phyloP scores from a whole-genome alignment of 23 red algal genomes.

The Gracilaria domingensis region DNA sequence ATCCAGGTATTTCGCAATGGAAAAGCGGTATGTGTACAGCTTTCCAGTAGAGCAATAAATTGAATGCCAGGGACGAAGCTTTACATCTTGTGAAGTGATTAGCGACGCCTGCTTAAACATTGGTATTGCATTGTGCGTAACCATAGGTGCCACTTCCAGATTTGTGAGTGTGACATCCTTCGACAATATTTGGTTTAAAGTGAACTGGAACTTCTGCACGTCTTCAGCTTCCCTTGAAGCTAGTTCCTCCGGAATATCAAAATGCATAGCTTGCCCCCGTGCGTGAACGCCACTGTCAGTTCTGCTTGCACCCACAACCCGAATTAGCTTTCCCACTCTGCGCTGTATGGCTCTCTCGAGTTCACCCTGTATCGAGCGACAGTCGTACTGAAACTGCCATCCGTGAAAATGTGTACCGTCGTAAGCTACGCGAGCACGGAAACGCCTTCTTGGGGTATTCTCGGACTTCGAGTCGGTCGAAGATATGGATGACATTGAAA shows the following conservation, averaged over 20 bases:
- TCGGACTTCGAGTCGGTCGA: background rate
- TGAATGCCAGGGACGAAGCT: constrained; percentile 75
- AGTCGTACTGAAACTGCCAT: constrained; percentile 82
- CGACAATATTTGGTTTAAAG: constrained; percentile 90
- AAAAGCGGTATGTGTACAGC: constrained; percentile 74
- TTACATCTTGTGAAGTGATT: constrained; percentile 5
- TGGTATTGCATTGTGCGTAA: constrained; percentile 9
- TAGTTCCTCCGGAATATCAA: constrained; percentile 69
- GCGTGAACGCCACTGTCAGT: constrained; percentile 98
- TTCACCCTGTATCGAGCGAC: constrained; percentile 73
- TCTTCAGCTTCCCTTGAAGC: constrained; percentile 19
- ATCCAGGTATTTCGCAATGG: constrained; percentile 38
- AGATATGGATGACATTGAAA: background rate
- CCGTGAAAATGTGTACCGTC: constrained; percentile 90
- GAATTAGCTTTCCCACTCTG: constrained; percentile 45
- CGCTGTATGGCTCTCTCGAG: constrained; percentile 72
- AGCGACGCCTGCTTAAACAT: constrained; percentile 27
- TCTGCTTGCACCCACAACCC: constrained; percentile 87
- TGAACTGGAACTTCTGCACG: constrained; percentile 70
- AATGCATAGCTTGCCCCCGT: constrained; percentile 89
- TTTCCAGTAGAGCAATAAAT: constrained; percentile 87
- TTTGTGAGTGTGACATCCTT: constrained; percentile 70
- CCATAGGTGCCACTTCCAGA: constrained; percentile 65
- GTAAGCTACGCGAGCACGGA: constrained; percentile 85
- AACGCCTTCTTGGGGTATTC: constrained; percentile 28